A percentile compares a stretch with the other conserved stretches of the same genome.
Conservation (phyloP, 2,329 filamentous ascomycete species). For the Botrytis fragariae region DNA sequence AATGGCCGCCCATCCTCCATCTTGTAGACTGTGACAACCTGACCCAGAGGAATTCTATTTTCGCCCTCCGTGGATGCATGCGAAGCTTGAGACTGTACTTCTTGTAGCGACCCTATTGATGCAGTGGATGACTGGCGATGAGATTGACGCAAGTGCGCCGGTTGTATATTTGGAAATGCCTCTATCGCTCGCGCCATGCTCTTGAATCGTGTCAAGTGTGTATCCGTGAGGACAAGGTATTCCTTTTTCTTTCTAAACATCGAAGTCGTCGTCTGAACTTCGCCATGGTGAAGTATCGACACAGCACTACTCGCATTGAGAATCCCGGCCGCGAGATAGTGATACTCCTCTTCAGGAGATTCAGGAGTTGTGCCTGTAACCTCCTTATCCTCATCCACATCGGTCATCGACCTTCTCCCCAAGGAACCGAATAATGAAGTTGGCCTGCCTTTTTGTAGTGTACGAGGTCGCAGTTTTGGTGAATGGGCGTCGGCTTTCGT, state of each 20-base stretch:
- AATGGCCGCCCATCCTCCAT: slow-evolving; percentile 65
- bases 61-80: slow-evolving; percentile 52
- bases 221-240: slow-evolving; percentile 69
- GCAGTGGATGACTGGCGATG: slow-evolving; percentile 56
- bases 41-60: slow-evolving; percentile 56
- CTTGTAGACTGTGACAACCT: slow-evolving; percentile 65
- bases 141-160: slow-evolving; percentile 42
- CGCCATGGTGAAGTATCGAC: slow-evolving; percentile 62
- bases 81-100: slow-evolving; percentile 53
- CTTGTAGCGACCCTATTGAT: slow-evolving; percentile 60
- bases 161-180: slow-evolving; percentile 54
- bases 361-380: slow-evolving; percentile 29
- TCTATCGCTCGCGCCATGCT: slow-evolving; percentile 64
- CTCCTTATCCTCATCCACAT: slow-evolving; percentile 32
- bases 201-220: slow-evolving; percentile 66
- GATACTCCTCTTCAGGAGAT: slow-evolving; percentile 30
- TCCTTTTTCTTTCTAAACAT: slow-evolving; percentile 73
- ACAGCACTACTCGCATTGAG: slow-evolving; percentile 23
- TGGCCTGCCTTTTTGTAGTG: slow-evolving; percentile 36
- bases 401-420: slow-evolving; percentile 35
- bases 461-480: slow-evolving; percentile 32
- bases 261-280: slow-evolving; percentile 66
- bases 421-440: slow-evolving; percentile 39
- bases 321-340: slow-evolving; percentile 17
- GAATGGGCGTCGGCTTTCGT: slow-evolving; percentile 28